These are phyloP conservation scores for Tolypocladium ophioglossoides DNA, from an alignment of 2,329 filamentous ascomycete genomes.

Conservation along the genomic window DNA sequence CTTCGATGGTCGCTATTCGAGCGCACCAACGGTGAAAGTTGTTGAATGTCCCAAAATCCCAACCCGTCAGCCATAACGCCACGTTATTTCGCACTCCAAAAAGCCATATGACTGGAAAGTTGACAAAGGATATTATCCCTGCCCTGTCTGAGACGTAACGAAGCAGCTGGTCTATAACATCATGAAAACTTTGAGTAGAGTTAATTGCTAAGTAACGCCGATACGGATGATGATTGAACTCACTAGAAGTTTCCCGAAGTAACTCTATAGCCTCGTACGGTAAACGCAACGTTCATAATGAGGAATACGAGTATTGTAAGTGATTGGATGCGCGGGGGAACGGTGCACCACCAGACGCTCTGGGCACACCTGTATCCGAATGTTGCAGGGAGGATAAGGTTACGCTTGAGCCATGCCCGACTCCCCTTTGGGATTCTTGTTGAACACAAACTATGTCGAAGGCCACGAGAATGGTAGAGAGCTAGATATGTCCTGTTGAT, in stretches of 20 bases:
- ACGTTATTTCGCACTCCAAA: conserved; percentile 59
- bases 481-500: conserved; percentile 15
- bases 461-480: conserved; percentile 2
- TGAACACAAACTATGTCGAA: neutral
- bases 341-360: conserved; percentile 32
- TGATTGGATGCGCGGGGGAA: conserved; percentile 32
- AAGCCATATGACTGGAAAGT: conserved; percentile 54
- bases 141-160: conserved; percentile 54
- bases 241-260: conserved; percentile 30
- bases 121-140: conserved; percentile 52
- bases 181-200: conserved; percentile 19
- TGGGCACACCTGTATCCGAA: conserved; percentile 33
- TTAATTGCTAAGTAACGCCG: conserved; percentile 6
- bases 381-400: conserved; percentile 27
- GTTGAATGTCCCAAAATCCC: conserved; percentile 57
- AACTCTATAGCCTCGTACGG: conserved; percentile 24
- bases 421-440: neutral
- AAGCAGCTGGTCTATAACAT: conserved; percentile 21
- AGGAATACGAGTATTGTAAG: conserved; percentile 27
- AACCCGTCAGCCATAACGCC: conserved; percentile 56
- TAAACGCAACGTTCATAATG: conserved; percentile 25
- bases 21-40: conserved; percentile 59
- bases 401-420: conserved; percentile 19
- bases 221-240: neutral
- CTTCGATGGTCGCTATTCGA: conserved; percentile 49